Evolutionary conservation across 306 rosid genomes (phyloP).

Genomic region (Castanea mollissima): DNA sequence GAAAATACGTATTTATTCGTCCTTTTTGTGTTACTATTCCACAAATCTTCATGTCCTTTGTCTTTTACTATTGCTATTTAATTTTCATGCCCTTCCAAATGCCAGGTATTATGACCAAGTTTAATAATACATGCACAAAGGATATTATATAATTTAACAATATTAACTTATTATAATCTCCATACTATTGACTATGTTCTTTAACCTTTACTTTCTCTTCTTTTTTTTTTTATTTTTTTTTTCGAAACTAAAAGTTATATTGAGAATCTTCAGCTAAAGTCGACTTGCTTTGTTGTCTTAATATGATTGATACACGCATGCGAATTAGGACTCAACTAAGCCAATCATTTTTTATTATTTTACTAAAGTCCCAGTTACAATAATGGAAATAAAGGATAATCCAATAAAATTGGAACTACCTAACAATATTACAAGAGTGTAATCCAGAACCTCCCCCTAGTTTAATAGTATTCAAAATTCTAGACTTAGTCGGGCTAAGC

Average conservation of each 20-base stretch:
- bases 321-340: slow-evolving; percentile 13
- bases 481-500: too few relatives aligned
- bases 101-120: slow-evolving; percentile 27
- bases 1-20: slow-evolving; percentile 6
- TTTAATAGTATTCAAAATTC: too few relatives aligned
- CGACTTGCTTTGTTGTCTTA: slow-evolving; percentile 19
- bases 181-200: not conserved
- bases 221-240: not conserved
- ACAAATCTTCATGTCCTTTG: slow-evolving; percentile 33
- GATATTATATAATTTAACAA: not conserved
- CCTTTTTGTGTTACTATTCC: slow-evolving; percentile 25
- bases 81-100: slow-evolving; percentile 45
- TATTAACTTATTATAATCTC: not conserved
- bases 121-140: slow-evolving; percentile 25
- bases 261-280: slow-evolving; percentile 22
- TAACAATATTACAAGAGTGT: not conserved
- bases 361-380: not conserved
- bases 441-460: slow-evolving; percentile 4
- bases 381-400: not conserved
- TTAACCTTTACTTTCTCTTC: not conserved
- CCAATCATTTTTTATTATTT: not conserved
- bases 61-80: slow-evolving; percentile 20
- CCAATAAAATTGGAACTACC: not conserved
- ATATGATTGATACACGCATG: slow-evolving; percentile 6
- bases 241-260: not conserved